Evolutionary conservation across 371 early-diverging fungal genomes (phyloP).

Genomic region (Mortierella sp.): DNA sequence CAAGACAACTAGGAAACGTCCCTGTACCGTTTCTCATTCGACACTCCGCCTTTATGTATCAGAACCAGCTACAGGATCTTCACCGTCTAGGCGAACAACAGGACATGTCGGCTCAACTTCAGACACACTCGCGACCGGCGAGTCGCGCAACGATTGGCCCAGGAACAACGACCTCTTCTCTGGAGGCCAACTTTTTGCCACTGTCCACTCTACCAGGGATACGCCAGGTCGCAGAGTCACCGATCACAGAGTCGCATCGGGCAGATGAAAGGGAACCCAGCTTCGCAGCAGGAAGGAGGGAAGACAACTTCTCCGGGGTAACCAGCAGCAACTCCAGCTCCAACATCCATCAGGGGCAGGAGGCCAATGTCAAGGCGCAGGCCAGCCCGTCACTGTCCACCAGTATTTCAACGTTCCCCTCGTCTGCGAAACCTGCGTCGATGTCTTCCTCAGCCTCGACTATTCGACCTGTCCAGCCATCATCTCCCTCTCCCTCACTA

Average conservation of each 20-base stretch:
- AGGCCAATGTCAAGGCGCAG: constrained; percentile 21
- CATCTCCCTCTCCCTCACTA: constrained; percentile 38
- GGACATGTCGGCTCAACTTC: constrained; percentile 26
- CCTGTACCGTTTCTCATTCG: constrained; percentile 70
- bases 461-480: constrained; percentile 44
- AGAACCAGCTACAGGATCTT: constrained; percentile 73
- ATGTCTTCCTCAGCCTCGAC: constrained; percentile 56
- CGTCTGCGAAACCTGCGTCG: constrained; percentile 30
- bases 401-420: constrained; percentile 38
- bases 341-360: constrained; percentile 9
- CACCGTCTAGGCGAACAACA: constrained; percentile 63
- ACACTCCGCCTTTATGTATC: constrained; percentile 72
- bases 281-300: constrained; percentile 6
- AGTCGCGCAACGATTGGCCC: constrained; percentile 24
- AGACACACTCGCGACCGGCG: neutral
- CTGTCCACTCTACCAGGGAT: neutral
- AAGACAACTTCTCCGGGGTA: neutral
- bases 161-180: constrained; percentile 15
- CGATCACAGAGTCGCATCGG: neutral
- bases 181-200: neutral
- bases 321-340: constrained; percentile 22
- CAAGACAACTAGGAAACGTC: constrained; percentile 67
- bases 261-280: constrained; percentile 3
- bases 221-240: constrained; percentile 4
- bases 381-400: constrained; percentile 49